Evolutionary conservation across 495 filamentous ascomycete genomes (phyloP).

Genomic region (Xylaria longipes): DNA sequence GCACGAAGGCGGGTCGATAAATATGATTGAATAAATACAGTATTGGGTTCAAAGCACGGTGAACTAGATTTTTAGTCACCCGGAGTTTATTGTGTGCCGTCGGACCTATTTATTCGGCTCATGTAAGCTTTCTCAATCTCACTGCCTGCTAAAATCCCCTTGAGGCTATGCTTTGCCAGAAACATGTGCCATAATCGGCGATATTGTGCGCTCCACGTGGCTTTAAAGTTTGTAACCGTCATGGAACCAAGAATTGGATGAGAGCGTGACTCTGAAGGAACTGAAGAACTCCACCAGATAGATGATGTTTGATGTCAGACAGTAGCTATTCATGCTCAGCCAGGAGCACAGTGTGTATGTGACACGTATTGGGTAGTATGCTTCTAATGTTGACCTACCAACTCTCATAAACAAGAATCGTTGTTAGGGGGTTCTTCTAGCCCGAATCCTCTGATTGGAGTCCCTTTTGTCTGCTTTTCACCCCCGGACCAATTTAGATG

Average conservation of each 20-base stretch:
- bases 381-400: not conserved
- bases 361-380: not conserved
- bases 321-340: not conserved
- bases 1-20: too few species aligned
- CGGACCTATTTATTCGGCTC: not conserved
- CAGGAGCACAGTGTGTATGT: not conserved
- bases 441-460: not conserved
- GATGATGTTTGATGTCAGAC: constrained; percentile 5
- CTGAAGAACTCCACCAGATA: not conserved
- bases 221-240: not conserved
- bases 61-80: not conserved
- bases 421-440: not conserved
- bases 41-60: not conserved
- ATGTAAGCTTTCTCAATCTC: constrained; percentile 4
- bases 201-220: constrained; percentile 15
- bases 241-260: not conserved
- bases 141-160: not conserved
- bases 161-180: not conserved
- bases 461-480: not conserved
- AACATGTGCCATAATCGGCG: not conserved
- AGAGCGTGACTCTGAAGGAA: not conserved
- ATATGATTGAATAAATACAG: too few species aligned
- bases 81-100: not conserved
- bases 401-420: not conserved
- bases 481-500: not conserved